Evolutionary conservation across 345 rosid genomes (phyloP).

Genomic region (Acer yangbiense): DNA sequence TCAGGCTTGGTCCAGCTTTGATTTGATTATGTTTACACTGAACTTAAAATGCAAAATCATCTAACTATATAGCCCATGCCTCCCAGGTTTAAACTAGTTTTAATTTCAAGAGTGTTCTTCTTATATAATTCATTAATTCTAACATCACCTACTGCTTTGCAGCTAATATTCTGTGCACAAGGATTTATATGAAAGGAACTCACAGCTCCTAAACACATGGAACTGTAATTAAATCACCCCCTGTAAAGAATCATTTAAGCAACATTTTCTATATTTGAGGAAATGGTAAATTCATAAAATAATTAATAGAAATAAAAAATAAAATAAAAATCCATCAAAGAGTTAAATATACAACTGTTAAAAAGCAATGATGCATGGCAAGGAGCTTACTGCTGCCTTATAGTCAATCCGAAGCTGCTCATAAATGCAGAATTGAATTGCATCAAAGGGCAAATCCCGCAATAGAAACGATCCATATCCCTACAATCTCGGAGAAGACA

Average conservation of each 20-base stretch:
- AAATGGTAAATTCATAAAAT: background rate
- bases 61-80: background rate
- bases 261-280: background rate
- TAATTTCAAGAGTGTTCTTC: background rate
- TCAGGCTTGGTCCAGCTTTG: slow-evolving; percentile 7
- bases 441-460: slow-evolving; percentile 97
- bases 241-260: background rate
- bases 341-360: background rate
- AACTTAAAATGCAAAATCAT: slow-evolving; percentile 11
- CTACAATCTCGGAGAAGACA: slow-evolving; percentile 38
- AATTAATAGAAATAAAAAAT: background rate
- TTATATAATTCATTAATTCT: background rate
- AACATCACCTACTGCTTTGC: background rate
- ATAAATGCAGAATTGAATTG: slow-evolving; percentile 91
- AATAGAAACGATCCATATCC: slow-evolving; percentile 87
- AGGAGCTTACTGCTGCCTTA: slow-evolving; percentile 67
- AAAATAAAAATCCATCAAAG: background rate
- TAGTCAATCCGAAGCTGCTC: slow-evolving; percentile 94
- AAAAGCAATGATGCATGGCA: background rate
- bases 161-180: background rate
- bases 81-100: background rate
- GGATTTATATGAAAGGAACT: slow-evolving; percentile 10
- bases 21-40: too few species aligned
- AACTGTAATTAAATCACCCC: background rate
- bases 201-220: background rate